These are phyloP conservation scores for Colletotrichum magnum DNA, from an alignment of 2,329 filamentous ascomycete species.

Conservation along the genomic window DNA sequence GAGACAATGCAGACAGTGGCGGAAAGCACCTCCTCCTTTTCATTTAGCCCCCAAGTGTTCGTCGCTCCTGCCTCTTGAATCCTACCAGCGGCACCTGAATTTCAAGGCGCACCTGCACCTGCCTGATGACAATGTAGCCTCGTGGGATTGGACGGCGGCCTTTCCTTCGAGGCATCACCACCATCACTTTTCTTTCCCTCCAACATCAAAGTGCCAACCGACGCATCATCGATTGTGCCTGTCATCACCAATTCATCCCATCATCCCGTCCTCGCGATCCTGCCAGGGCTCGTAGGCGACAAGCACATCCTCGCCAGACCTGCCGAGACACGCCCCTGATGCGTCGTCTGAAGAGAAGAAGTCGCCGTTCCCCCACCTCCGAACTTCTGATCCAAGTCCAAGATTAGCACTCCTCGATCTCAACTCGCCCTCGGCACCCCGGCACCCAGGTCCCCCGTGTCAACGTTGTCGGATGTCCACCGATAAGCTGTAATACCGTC, in stretches of 20 bases:
- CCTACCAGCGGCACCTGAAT: background rate
- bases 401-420: conserved; percentile 3
- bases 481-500: conserved; percentile 10
- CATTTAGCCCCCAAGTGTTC: conserved; percentile 1
- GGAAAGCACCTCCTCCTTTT: background rate
- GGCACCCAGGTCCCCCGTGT: conserved; percentile 9
- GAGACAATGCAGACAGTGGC: conserved; percentile 12
- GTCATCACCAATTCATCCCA: background rate
- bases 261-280: conserved; percentile 12
- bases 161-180: background rate
- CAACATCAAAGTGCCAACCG: background rate
- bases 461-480: conserved; percentile 15
- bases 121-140: background rate
- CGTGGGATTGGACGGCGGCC: background rate
- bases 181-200: background rate
- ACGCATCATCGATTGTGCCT: background rate
- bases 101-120: background rate
- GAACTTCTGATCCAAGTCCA: conserved; percentile 15
- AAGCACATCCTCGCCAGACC: conserved; percentile 16
- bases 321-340: background rate
- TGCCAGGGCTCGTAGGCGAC: background rate
- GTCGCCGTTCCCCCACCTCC: conserved; percentile 2
- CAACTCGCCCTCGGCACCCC: no score
- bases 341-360: conserved; percentile 20
- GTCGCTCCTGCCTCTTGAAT: background rate